phyloP scores from a whole-genome alignment of 257 asterid genomes.

The Scutellaria baicalensis region DNA sequence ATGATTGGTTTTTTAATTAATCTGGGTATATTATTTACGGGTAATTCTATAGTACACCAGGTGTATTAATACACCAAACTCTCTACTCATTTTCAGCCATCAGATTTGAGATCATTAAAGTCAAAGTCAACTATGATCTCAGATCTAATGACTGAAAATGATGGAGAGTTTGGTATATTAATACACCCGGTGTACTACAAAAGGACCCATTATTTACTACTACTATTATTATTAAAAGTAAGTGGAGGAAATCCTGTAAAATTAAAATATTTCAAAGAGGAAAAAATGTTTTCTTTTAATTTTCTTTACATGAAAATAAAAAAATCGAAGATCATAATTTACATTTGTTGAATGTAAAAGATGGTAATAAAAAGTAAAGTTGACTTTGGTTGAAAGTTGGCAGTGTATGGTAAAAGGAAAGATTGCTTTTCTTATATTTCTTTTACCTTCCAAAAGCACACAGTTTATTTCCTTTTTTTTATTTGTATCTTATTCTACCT shows the following conservation, averaged over 20 bases:
- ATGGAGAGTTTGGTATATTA: no score
- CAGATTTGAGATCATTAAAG: no score
- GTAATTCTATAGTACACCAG: no score
- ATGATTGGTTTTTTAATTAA: background rate
- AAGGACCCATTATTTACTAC: no score
- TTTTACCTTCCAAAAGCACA: constrained; percentile 10
- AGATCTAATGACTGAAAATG: no score
- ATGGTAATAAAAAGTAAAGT: constrained; percentile 6
- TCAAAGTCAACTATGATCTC: no score
- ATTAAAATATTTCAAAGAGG: background rate
- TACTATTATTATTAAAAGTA: background rate
- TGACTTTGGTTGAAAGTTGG: constrained; percentile 12
- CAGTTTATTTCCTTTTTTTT: background rate
- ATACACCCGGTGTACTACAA: no score
- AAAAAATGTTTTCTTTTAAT: background rate
- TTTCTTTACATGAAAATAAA: background rate
- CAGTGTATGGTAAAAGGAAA: constrained; percentile 4
- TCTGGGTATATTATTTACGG: no score
- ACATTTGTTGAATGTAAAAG: background rate
- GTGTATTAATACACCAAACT: no score
- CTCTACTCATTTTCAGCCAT: no score
- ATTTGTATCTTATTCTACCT: no score
- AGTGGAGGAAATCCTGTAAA: background rate
- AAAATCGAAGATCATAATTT: background rate
- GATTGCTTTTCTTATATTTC: background rate